phyloP scores from a whole-genome alignment of 805 yeast species.

The Metschnikowia proteae region DNA sequence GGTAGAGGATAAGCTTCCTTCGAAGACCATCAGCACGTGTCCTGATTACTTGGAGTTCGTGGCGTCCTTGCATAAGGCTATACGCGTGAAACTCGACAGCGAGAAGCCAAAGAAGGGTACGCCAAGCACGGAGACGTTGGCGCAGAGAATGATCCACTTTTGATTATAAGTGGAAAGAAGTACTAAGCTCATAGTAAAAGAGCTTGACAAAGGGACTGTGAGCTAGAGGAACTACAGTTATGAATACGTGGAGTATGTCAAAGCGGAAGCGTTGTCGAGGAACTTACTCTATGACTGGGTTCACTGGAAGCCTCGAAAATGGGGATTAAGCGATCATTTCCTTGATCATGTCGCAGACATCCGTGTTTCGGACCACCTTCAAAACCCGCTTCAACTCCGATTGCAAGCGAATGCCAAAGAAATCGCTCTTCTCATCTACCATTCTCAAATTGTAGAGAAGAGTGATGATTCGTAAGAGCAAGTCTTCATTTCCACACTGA shows the following conservation, averaged over 20 bases:
- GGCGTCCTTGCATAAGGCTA: conserved; percentile 60
- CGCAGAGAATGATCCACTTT: conserved; percentile 38
- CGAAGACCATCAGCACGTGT: conserved; percentile 24
- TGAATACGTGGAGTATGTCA: no score
- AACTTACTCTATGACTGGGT: no score
- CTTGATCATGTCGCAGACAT: conserved; percentile 6
- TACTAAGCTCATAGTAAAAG: no score
- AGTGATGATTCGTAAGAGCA: conserved; percentile 27
- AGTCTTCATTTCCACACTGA: conserved; percentile 24
- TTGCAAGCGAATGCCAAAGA: conserved; percentile 2
- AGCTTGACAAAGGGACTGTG: no score
- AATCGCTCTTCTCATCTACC: background rate
- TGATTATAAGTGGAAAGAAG: conserved; percentile 8
- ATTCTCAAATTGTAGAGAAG: conserved; percentile 3
- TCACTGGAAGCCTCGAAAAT: background rate
- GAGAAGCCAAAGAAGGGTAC: conserved; percentile 30
- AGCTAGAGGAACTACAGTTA: no score
- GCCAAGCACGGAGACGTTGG: conserved; percentile 25
- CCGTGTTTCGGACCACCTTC: conserved; percentile 2
- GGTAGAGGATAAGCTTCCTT: conserved; percentile 58
- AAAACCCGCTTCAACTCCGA: conserved; percentile 6
- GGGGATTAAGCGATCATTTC: conserved; percentile 10
- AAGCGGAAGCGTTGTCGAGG: no score
- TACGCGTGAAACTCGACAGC: conserved; percentile 49
- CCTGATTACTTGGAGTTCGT: conserved; percentile 66